A percentile compares a stretch with the other conserved stretches of the same genome.
Evolutionary conservation across 257 asterid genomes (phyloP).

Genomic region (Plantago major): DNA sequence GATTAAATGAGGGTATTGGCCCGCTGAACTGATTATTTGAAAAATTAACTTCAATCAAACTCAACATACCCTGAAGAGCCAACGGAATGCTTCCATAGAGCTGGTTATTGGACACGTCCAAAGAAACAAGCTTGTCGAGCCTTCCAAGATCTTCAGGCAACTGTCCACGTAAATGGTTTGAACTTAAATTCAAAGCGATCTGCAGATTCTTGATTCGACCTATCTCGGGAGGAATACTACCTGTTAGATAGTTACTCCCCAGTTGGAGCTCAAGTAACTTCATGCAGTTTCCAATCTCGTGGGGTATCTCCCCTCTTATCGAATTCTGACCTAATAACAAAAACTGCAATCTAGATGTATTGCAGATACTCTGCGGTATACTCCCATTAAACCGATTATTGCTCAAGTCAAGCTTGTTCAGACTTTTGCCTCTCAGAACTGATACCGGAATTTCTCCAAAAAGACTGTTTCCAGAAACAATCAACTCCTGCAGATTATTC

Average conservation of each 20-base stretch:
- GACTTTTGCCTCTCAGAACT: conserved; percentile 57
- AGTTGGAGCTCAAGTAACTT: conserved; percentile 77
- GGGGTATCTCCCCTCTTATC: conserved; percentile 70
- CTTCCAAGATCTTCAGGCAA: conserved; percentile 82
- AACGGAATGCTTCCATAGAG: conserved; percentile 74
- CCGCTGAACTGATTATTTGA: conserved; percentile 76
- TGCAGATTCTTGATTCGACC: conserved; percentile 85
- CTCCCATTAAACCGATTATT: conserved; percentile 65
- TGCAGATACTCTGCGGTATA: conserved; percentile 67
- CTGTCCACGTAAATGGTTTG: conserved; percentile 65
- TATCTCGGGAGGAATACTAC: conserved; percentile 79
- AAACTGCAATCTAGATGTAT: conserved; percentile 70
- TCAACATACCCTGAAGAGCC: conserved; percentile 75
- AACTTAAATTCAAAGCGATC: conserved; percentile 77
- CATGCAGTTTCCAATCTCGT: conserved; percentile 76
- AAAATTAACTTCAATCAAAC: conserved; percentile 89
- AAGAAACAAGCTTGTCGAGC: conserved; percentile 85
- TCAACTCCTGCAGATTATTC: conserved; percentile 71
- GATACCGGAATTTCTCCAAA: conserved; percentile 73
- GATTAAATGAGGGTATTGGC: conserved; percentile 68
- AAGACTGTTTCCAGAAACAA: conserved; percentile 61
- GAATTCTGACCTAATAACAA: conserved; percentile 60
- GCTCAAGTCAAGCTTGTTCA: conserved; percentile 85
- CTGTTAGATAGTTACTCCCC: conserved; percentile 66
- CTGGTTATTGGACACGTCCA: conserved; percentile 81